These are phyloP conservation scores for Marchantia polymorpha DNA, from an alignment of 225 moss, liverwort and hornwort species.

Conservation along the genomic window DNA sequence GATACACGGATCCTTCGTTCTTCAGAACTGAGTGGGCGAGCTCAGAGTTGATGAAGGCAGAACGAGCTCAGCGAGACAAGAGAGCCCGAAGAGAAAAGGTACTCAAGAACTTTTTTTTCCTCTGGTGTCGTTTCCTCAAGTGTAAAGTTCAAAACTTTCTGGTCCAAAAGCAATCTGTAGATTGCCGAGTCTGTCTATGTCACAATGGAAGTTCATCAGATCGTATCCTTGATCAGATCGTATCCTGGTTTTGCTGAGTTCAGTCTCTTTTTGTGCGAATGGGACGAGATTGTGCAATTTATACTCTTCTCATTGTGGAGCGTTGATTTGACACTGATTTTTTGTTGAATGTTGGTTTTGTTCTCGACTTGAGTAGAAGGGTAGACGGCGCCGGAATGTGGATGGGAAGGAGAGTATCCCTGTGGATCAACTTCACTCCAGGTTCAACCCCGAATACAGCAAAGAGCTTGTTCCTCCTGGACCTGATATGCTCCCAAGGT, in stretches of 20 bases:
- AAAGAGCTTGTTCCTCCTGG: slow-evolving; percentile 30
- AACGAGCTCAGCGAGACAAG: slow-evolving; percentile 83
- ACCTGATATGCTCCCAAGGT: slow-evolving; percentile 39
- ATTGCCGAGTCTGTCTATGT: background rate
- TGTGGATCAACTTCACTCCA: slow-evolving; percentile 34
- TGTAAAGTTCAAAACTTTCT: background rate
- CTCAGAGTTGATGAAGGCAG: slow-evolving; percentile 93
- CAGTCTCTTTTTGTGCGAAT: background rate
- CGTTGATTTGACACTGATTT: background rate
- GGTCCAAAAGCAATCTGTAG: background rate
- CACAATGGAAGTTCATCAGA: background rate
- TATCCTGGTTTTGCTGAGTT: background rate
- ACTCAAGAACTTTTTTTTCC: background rate
- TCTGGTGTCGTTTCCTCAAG: background rate
- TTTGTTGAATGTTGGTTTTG: background rate
- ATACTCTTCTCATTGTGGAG: background rate
- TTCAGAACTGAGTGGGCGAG: slow-evolving; percentile 96
- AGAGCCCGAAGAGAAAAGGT: slow-evolving; percentile 85
- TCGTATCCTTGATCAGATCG: background rate
- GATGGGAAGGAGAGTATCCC: slow-evolving; percentile 42
- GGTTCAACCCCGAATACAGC: slow-evolving; percentile 39
- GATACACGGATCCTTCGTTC: slow-evolving; percentile 96
- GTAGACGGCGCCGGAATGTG: slow-evolving; percentile 43
- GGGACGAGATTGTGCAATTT: too few relatives aligned
- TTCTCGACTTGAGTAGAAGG: slow-evolving; percentile 36